phyloP scores from a whole-genome alignment of 371 early-diverging fungal genomes.

The Blastocladiella emersonii region DNA sequence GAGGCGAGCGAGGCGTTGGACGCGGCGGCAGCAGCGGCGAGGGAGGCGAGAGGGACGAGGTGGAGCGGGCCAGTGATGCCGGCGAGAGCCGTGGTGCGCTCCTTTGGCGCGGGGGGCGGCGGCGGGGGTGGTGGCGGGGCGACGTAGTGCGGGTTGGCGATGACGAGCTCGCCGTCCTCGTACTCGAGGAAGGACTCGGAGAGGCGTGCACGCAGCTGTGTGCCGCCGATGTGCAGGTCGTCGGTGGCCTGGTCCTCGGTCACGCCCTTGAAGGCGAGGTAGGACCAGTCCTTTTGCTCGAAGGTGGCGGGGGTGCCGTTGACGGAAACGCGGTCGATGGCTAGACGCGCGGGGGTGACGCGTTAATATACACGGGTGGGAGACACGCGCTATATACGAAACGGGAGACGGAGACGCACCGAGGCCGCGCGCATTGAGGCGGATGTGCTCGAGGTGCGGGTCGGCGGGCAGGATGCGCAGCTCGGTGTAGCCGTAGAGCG shows the following conservation, averaged over 20 bases:
- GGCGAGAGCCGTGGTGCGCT: too few species aligned
- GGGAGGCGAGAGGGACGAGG: too few species aligned
- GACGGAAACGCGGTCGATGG: not conserved
- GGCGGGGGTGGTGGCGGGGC: not conserved
- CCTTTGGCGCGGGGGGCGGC: not conserved
- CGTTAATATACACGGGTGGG: too few species aligned
- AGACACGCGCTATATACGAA: not conserved
- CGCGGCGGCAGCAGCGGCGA: too few species aligned
- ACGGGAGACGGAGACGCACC: not conserved
- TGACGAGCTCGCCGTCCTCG: not conserved
- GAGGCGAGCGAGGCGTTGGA: too few species aligned
- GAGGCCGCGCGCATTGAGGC: not conserved
- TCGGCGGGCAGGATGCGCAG: not conserved
- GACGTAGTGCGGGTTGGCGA: not conserved
- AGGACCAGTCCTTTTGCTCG: not conserved
- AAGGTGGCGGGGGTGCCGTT: not conserved
- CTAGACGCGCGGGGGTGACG: not conserved
- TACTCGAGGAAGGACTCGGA: not conserved
- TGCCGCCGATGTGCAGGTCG: too few species aligned
- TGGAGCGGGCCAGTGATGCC: too few species aligned
- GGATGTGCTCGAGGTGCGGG: not conserved
- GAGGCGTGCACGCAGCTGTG: too few species aligned
- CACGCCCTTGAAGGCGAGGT: not conserved
- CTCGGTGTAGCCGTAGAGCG: not conserved
- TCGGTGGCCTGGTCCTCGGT: not conserved